Percentiles rank a stretch among this genome's conserved stretches.
Evolutionary conservation across 2,329 filamentous ascomycete genomes (phyloP).

Genomic region (Beauveria asiatica): DNA sequence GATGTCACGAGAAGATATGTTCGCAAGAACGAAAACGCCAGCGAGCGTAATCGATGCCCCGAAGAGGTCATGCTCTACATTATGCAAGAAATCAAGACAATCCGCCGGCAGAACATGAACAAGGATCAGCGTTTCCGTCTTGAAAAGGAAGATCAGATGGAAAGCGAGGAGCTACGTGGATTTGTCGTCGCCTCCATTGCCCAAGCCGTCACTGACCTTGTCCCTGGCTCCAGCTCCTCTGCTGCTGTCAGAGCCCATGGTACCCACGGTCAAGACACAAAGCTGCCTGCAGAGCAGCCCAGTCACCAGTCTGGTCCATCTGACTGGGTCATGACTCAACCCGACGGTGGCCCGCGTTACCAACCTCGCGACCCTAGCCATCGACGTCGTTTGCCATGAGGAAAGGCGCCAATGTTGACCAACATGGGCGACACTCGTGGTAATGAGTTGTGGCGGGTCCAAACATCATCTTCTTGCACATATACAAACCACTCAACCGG

Average conservation of each 20-base stretch:
- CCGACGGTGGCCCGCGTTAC: constrained; percentile 32
- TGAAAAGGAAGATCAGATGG: constrained; percentile 69
- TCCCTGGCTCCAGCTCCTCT: constrained; percentile 37
- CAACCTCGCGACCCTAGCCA: constrained; percentile 38
- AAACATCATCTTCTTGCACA: constrained; percentile 12
- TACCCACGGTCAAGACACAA: constrained; percentile 43
- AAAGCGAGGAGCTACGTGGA: constrained; percentile 66
- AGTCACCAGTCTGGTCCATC: constrained; percentile 40
- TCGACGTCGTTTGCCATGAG: constrained; percentile 28
- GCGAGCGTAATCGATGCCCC: constrained; percentile 69
- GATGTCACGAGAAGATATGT: constrained; percentile 61
- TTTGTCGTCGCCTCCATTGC: constrained; percentile 68
- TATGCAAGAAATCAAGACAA: constrained; percentile 79
- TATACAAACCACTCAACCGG: constrained; percentile 4
- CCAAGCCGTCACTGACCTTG: constrained; percentile 60
- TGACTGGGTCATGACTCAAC: constrained; percentile 43
- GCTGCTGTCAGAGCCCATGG: constrained; percentile 17
- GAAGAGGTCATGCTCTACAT: constrained; percentile 90
- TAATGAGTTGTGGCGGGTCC: constrained; percentile 13
- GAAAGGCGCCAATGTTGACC: constrained; percentile 1
- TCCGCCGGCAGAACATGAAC: constrained; percentile 73
- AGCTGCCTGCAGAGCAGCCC: constrained; percentile 53
- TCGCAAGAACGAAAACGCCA: constrained; percentile 62
- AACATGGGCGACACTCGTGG: constrained; percentile 6
- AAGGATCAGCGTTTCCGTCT: constrained; percentile 79